Conservation (phyloP, 176 grass and related monocot species). For the Metroxylon sagu region DNA sequence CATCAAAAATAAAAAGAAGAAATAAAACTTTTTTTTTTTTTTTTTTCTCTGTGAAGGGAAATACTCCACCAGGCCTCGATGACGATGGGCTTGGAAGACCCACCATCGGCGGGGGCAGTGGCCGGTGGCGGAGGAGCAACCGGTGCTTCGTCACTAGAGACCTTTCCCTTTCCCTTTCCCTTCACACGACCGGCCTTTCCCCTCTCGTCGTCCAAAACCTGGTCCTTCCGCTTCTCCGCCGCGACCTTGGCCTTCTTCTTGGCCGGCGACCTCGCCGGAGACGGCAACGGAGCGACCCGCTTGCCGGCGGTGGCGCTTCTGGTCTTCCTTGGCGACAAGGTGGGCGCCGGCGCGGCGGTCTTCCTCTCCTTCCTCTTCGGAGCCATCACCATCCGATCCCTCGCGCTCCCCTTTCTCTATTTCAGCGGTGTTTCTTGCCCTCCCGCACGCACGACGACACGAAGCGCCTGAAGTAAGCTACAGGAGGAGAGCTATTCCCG, state of each 20-base stretch:
- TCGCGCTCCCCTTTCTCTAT: background rate
- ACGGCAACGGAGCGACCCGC: constrained; percentile 1
- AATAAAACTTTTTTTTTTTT: no score
- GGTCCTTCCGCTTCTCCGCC: background rate
- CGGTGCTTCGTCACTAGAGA: background rate
- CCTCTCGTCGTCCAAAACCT: background rate
- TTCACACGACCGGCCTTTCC: background rate
- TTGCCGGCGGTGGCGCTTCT: constrained; percentile 30
- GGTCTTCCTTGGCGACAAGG: constrained; percentile 30
- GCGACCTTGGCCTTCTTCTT: constrained; percentile 5
- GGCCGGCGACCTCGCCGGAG: background rate
- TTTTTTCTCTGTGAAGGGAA: background rate
- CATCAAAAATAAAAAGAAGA: no score
- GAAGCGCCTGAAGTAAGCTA: no score
- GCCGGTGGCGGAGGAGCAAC: background rate
- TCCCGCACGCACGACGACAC: no score
- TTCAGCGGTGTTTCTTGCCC: background rate
- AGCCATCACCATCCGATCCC: constrained; percentile 10
- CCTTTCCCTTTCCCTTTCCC: constrained; percentile 9
- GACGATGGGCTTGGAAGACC: constrained; percentile 22
- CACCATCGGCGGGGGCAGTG: background rate
- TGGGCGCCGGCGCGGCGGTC: constrained; percentile 1
- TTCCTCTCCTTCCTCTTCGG: constrained; percentile 33
- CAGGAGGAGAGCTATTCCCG: background rate
- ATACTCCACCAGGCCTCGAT: constrained; percentile 38